Conservation (phyloP, 2,329 filamentous ascomycete genomes). For the Metarhizium sp. region DNA sequence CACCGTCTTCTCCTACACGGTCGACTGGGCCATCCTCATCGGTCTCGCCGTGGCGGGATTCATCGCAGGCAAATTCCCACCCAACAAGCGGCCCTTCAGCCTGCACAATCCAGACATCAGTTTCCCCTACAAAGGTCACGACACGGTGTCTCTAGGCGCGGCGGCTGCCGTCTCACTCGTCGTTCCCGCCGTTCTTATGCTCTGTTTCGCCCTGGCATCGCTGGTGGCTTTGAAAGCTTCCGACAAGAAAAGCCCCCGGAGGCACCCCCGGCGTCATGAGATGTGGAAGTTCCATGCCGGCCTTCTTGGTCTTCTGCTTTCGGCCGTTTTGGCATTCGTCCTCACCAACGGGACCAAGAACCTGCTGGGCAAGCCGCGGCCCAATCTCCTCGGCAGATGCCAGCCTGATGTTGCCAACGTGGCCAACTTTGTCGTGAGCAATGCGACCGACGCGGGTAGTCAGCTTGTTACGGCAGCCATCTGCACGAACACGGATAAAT, state of each 20-base stretch:
- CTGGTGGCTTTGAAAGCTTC: background rate
- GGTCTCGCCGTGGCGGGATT: slow-evolving; percentile 39
- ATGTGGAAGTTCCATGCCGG: slow-evolving; percentile 73
- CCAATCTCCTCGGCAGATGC: slow-evolving; percentile 67
- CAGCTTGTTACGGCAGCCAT: slow-evolving; percentile 60
- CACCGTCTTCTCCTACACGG: slow-evolving; percentile 45
- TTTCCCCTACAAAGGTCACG: slow-evolving; percentile 51
- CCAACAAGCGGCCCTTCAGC: slow-evolving; percentile 53
- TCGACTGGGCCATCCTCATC: slow-evolving; percentile 40
- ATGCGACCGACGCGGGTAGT: slow-evolving; percentile 43
- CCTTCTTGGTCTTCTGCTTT: slow-evolving; percentile 63
- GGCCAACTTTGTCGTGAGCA: slow-evolving; percentile 45
- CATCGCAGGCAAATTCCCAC: slow-evolving; percentile 40
- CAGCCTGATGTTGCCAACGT: slow-evolving; percentile 54
- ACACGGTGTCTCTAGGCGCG: slow-evolving; percentile 52
- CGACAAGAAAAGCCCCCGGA: background rate
- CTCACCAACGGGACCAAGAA: slow-evolving; percentile 70
- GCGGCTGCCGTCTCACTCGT: slow-evolving; percentile 44
- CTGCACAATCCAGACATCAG: slow-evolving; percentile 55
- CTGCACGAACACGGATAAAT: slow-evolving; percentile 49
- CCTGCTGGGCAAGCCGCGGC: slow-evolving; percentile 49
- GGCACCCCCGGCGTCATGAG: slow-evolving; percentile 61
- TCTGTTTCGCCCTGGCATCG: background rate
- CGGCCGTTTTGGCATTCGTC: slow-evolving; percentile 56
- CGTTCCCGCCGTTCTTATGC: background rate